These are phyloP conservation scores for Penicillium italicum DNA, from an alignment of 2,329 filamentous ascomycete species.

Conservation along the genomic window DNA sequence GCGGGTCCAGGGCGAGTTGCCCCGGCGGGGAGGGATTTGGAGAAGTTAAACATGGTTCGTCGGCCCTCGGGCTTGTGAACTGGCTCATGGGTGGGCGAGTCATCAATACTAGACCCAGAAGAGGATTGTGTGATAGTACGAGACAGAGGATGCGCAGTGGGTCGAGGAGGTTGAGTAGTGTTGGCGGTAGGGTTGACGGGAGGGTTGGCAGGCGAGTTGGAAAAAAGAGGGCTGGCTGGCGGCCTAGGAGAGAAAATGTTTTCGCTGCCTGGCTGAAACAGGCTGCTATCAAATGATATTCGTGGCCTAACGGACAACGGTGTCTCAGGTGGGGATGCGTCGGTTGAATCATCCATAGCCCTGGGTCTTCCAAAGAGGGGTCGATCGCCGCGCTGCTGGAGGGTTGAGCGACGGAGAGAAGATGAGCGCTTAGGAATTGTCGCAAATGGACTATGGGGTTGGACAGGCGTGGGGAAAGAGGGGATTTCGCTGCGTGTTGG, in stretches of 20 bases:
- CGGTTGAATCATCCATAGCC: conserved; percentile 37
- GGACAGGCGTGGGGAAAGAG: conserved; percentile 31
- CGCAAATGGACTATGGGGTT: conserved; percentile 47
- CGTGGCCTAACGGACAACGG: conserved; percentile 63
- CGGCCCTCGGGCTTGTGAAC: conserved; percentile 53
- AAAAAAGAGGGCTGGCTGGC: conserved; percentile 46
- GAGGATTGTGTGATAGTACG: conserved; percentile 83
- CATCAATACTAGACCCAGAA: conserved; percentile 75
- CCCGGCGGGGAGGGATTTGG: conserved; percentile 70
- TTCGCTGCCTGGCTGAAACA: conserved; percentile 60
- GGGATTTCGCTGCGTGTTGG: conserved; percentile 25
- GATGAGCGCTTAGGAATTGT: conserved; percentile 66
- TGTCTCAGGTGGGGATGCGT: conserved; percentile 54
- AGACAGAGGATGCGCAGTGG: conserved; percentile 71
- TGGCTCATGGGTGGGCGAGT: conserved; percentile 64
- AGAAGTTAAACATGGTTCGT: conserved; percentile 58
- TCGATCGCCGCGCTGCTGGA: conserved; percentile 76
- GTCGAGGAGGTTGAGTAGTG: conserved; percentile 42
- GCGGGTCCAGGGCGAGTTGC: conserved; percentile 50
- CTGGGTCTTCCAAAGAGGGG: conserved; percentile 49
- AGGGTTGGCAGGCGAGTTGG: conserved; percentile 23
- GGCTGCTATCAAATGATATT: conserved; percentile 73
- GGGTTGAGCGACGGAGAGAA: conserved; percentile 78
- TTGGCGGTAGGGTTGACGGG: background rate
- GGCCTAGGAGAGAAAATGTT: conserved; percentile 62